Evolutionary conservation across 495 filamentous ascomycete genomes (phyloP), one percentile per base, ranked within the genome.

Genomic region (Eremomyces bilateralis): DNA sequence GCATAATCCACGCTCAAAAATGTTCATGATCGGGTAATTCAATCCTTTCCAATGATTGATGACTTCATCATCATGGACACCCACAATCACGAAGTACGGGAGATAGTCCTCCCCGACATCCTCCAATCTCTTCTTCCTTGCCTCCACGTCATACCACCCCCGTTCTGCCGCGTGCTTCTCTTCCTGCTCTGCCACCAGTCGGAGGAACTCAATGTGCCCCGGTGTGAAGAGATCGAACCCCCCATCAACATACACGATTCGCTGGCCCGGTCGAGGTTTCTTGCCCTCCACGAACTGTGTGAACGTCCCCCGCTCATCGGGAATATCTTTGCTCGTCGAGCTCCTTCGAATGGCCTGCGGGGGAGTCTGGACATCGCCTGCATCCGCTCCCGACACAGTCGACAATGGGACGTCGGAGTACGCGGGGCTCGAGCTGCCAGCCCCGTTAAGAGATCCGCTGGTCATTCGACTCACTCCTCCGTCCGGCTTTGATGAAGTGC

Each of bases 21-120:
- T 81, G 57, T 93, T 94, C 88, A 95, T 99, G 51, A 99, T 94
- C 1, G 88, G 88, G 51, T 94, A 95, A 54, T 99, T 99, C 42
- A 93, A 59, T 6, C 90, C 84, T 57, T 95, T 94, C 77, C 79
- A 85, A 44, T 72, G 53, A 53, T 95, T 95, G 50, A 99, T 88
- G 28, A 85, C 82, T 40, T 73, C 66, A 53, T 99, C 88, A 48
- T 90, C 76, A 49, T 99, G 90, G 19, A 99, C 71, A 18, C 88
- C 88, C 4, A 77, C 82, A 41, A 95, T 69, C 31, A 99, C 64
- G 50, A 78, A 99, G 13, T 70, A 73, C 0, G 82, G 79, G 0
- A 66, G 63, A 49, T 85, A 88, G 48, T 91, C 78, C 21, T 60
- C 62, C 3, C 69, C 72, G 13, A 50, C 36, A 34, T 72, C 69